Evolutionary conservation across 495 filamentous ascomycete species (phyloP), one percentile per base, ranked within the genome.

Genomic region (Penicillium coffeae): DNA sequence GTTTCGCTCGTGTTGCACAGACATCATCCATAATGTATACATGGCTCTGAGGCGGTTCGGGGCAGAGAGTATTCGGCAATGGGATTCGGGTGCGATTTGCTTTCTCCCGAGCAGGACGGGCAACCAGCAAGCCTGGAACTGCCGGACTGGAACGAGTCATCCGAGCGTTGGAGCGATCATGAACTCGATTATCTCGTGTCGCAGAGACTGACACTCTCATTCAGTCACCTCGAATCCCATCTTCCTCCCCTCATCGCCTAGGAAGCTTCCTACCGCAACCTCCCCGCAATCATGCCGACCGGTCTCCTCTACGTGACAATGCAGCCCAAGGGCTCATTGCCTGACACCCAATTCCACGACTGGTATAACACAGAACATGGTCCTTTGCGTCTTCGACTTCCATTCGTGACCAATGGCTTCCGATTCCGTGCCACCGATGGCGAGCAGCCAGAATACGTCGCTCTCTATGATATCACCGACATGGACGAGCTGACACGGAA

Each of bases 351-450:
- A 59, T 90, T 91, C 71, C 86, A 90, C 66, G 87, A 91, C 62
- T 93, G 88, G 88, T 93, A 93, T 71, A 88, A 91, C 71, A 88
- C 85, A 63, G 88, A 93, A 66, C 88, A 93, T 66, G 88, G 88
- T 45, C 88, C 88, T 27, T 77, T 82, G 34, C 80, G 88, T 21
- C 76, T 90, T 14, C 83, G 86, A 37, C 65, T 90, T 8, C 82
- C 85, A 34, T 88, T 88, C 63, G 75, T 86, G 62, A 65, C 64
- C 35, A 90, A 88, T 63, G 88, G 88, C 38, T 84, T 89, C 56
- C 83, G 88, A 21, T 93, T 88, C 68, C 81, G 80, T 9, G 85
- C 85, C 15, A 76, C 61, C 40, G 87, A 90, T 64, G 63, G 55
- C 35, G 49, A 59, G 38, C 42, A 65, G 27, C 87, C 87, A 7